These are phyloP conservation scores for Tympanopsis confertula DNA, from an alignment of 2,329 filamentous ascomycete genomes.

Conservation along the genomic window DNA sequence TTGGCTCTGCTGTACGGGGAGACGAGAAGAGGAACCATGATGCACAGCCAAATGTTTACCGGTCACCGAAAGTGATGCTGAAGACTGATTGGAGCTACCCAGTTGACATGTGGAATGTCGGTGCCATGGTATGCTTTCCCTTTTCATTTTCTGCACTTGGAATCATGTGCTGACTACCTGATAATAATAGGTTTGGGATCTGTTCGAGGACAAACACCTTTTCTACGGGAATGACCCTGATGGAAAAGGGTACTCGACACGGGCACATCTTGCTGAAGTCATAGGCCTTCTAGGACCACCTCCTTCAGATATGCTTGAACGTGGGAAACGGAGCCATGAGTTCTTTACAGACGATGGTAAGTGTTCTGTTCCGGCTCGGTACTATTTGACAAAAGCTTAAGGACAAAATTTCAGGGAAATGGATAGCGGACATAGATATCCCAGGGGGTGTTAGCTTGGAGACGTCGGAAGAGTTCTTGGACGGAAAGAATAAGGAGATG, in stretches of 20 bases:
- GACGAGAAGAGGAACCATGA: constrained; percentile 13
- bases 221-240: constrained; percentile 12
- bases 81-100: constrained; percentile 18
- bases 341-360: constrained; percentile 2
- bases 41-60: constrained; percentile 20
- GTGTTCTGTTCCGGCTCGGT: constrained; percentile 2
- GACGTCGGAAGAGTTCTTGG: constrained; percentile 9
- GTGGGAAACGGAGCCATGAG: constrained; percentile 1
- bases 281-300: constrained; percentile 1
- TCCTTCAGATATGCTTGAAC: constrained; percentile 1
- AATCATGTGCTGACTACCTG: constrained; percentile 1
- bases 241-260: constrained; percentile 10
- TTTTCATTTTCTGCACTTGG: background rate
- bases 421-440: constrained; percentile 10
- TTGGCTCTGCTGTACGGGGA: constrained; percentile 18
- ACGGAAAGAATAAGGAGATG: constrained; percentile 7
- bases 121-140: constrained; percentile 15
- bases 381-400: constrained; percentile 5
- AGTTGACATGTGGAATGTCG: constrained; percentile 25
- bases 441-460: constrained; percentile 6
- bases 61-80: constrained; percentile 23
- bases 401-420: constrained; percentile 7
- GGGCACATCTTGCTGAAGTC: constrained; percentile 13
- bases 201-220: constrained; percentile 18
- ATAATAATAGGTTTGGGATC: constrained; percentile 18